phyloP scores from a whole-genome alignment of 163 green algal genomes.

The Coccomyxa subellipsoidea region DNA sequence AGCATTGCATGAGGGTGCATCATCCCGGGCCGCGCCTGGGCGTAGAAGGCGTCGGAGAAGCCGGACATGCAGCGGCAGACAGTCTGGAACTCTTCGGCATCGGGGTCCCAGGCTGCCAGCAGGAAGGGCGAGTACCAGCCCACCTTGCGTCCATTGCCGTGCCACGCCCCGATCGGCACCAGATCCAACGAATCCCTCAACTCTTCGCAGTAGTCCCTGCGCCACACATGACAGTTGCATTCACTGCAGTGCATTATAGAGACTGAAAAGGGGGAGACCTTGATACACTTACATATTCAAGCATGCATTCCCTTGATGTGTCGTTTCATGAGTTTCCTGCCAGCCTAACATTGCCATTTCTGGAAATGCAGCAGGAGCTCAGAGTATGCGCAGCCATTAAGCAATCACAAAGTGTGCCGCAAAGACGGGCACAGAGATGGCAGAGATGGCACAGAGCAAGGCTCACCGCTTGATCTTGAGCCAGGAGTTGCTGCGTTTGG shows the following conservation, averaged over 20 bases:
- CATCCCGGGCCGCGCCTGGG: constrained; percentile 29
- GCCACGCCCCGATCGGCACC: constrained; percentile 88
- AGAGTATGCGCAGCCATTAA: too few relatives aligned
- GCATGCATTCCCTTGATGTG: too few relatives aligned
- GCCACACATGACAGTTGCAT: constrained; percentile 12
- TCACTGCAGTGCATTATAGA: background rate
- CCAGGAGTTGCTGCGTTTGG: constrained; percentile 75
- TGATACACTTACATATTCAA: background rate
- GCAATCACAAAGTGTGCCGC: too few relatives aligned
- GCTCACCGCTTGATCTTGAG: constrained; percentile 67
- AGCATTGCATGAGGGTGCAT: too few relatives aligned
- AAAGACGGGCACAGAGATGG: too few relatives aligned
- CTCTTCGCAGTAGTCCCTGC: constrained; percentile 85
- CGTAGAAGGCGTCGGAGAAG: constrained; percentile 85
- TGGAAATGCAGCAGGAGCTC: too few relatives aligned
- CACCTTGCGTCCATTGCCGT: constrained; percentile 61
- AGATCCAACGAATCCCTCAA: constrained; percentile 86
- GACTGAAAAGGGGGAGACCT: too few relatives aligned
- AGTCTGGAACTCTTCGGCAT: constrained; percentile 62
- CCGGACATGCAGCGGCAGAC: constrained; percentile 81
- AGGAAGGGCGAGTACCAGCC: constrained; percentile 89
- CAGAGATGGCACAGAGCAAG: too few relatives aligned
- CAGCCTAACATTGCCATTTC: too few relatives aligned
- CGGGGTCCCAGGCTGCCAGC: constrained; percentile 77
- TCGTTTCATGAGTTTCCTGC: too few relatives aligned